Evolutionary conservation across 164 flowering plant genomes (phyloP).

Genomic region (Sedum album): DNA sequence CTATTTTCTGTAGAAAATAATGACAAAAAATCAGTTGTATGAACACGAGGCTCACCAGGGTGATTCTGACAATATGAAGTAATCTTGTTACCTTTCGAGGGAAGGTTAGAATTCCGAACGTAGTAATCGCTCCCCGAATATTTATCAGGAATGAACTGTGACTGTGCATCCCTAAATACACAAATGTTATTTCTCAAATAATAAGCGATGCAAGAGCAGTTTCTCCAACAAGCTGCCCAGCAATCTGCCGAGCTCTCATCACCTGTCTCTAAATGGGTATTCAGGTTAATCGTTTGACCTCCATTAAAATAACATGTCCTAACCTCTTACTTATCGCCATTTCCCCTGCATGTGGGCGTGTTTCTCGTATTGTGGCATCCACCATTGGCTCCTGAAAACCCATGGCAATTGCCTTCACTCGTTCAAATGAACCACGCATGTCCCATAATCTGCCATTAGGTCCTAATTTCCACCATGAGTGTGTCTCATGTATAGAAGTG

Average conservation of each 20-base stretch:
- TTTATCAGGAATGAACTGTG: too few species aligned
- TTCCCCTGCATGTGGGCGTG: neutral
- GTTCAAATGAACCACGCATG: neutral
- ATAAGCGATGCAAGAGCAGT: constrained; percentile 24
- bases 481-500: neutral
- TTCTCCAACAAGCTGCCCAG: constrained; percentile 10
- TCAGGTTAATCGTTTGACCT: neutral
- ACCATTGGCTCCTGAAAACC: neutral
- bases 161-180: too few species aligned
- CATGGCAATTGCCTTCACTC: neutral
- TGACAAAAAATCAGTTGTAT: neutral
- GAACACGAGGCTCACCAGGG: neutral
- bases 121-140: too few species aligned
- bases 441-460: neutral
- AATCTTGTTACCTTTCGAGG: neutral
- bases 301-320: neutral
- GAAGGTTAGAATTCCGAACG: neutral
- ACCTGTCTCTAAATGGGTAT: too few species aligned
- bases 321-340: neutral
- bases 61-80: neutral
- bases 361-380: neutral
- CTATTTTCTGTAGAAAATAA: neutral
- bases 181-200: too few species aligned
- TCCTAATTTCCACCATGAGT: neutral
- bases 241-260: constrained; percentile 13